Base-by-base conservation (phyloP, 306 rosid genomes). In the Arachis hypogaea region DNA sequence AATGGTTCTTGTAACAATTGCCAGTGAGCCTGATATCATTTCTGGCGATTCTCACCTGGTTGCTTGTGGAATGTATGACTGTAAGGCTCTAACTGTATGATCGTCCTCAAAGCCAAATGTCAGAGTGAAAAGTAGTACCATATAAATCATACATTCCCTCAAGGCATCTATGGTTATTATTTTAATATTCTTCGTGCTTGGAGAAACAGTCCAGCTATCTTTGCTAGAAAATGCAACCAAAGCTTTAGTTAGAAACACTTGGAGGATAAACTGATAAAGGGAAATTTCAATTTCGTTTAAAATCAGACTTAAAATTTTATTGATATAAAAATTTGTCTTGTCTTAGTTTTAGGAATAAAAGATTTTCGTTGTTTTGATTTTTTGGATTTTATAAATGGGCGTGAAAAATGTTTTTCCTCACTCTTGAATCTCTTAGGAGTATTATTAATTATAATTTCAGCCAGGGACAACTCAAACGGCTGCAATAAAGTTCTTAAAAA, bases 1-100 rank as follows among this genome's bases (percentile, higher is more conserved):
- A 51, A 77, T 14, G 6, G 67, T 43, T 80, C 45, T 64, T 69
- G 61, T 77, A 69, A 12, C 74, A 57, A 68, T 57, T 33, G 11
- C 59, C 60, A 40, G 41, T 56, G 69, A 71, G 54, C 52, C 56
- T 59, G 55, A 66, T 28, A 71, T 78, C 76, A 69, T 33, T 33
- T 2, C 46, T 42, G 43, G 60, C n/a, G 30, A 33, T 41, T 69
- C 18, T n/a, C 68, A 18, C 77, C 63, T 59, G 45, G 65, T 68
- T 69, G 58, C 62, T 68, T 63, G 40, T 74, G 68, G 67, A 63
- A 73, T 57, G 73, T 6, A 54, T 54, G 4, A 58, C 59, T 66
- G 59, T 66, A 7, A 54, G 4, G 59, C 59, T 66, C 29, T 66
- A 7, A 54, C 57, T 74, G 58, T 46, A 58, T 68, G 75, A 60